These are phyloP conservation scores for Solanum hybrid DNA, from an alignment of 305 asterid species.

Conservation along the genomic window DNA sequence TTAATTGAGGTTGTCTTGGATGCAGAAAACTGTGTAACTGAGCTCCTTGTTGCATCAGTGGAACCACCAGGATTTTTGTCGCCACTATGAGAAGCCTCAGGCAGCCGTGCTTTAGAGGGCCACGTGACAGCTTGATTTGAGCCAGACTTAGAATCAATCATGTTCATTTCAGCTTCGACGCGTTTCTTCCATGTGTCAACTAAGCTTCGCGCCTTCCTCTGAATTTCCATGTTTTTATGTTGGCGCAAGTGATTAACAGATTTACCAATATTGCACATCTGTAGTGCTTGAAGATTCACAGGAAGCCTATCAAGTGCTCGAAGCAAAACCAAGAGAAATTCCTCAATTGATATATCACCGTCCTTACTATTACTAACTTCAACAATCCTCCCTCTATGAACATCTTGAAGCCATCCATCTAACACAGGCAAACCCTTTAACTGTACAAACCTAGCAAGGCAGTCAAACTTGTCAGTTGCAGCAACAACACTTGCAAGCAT, in stretches of 20 bases:
- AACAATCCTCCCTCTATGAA: conserved; percentile 36
- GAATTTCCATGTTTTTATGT: conserved; percentile 62
- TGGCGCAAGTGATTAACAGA: conserved; percentile 66
- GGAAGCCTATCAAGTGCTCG: conserved; percentile 74
- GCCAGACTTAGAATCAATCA: conserved; percentile 44
- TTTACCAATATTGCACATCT: conserved; percentile 67
- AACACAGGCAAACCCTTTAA: conserved; percentile 45
- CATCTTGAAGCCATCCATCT: conserved; percentile 62
- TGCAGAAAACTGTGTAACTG: conserved; percentile 35
- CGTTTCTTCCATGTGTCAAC: conserved; percentile 80
- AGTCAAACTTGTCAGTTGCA: conserved; percentile 45
- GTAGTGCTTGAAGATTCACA: conserved; percentile 61
- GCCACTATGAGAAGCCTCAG: conserved; percentile 45
- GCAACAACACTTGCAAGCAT: conserved; percentile 51
- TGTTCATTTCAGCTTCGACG: conserved; percentile 64
- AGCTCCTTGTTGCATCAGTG: conserved; percentile 36
- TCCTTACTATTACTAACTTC: conserved; percentile 26
- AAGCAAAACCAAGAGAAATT: conserved; percentile 57
- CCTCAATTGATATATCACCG: conserved; percentile 51
- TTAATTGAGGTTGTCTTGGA: conserved; percentile 30
- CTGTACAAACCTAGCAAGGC: conserved; percentile 50
- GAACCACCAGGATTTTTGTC: conserved; percentile 34
- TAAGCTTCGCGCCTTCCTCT: conserved; percentile 54
- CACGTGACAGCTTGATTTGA: conserved; percentile 34
- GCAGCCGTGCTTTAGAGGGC: conserved; percentile 45